These are phyloP conservation scores for Rubroboletus satanas DNA, from an alignment of 768 basidiomycete genomes.

Conservation along the genomic window DNA sequence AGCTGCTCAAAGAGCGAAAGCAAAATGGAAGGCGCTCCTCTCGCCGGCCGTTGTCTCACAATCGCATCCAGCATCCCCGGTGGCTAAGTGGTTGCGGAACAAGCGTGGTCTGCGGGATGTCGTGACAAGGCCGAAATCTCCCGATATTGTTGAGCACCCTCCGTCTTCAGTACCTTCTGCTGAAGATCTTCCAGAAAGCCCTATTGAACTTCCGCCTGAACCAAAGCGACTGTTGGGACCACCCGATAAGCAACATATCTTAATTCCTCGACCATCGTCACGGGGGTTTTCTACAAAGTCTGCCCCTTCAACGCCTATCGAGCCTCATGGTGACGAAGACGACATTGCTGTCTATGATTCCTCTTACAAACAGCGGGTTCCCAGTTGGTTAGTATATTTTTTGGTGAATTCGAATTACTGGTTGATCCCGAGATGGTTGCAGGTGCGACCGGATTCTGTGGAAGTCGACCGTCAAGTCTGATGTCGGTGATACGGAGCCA, in stretches of 20 bases:
- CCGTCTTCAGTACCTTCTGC: constrained; percentile 22
- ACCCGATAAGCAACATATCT: constrained; percentile 17
- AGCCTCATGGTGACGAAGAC: constrained; percentile 36
- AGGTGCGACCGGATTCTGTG: constrained; percentile 86
- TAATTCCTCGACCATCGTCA: constrained; percentile 26
- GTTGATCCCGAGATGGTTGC: constrained; percentile 2
- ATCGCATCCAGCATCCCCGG: constrained; percentile 23
- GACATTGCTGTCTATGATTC: constrained; percentile 75
- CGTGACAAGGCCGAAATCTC: constrained; percentile 16
- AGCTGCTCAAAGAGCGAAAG: constrained; percentile 53
- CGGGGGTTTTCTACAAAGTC: constrained; percentile 30
- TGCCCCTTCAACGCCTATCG: constrained; percentile 30
- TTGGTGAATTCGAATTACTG: not conserved
- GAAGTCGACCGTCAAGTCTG: constrained; percentile 64
- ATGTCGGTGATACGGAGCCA: constrained; percentile 40
- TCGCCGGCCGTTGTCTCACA: constrained; percentile 33
- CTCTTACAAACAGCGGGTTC: constrained; percentile 76
- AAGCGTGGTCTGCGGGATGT: constrained; percentile 18
- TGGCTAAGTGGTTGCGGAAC: constrained; percentile 31
- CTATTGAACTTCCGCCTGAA: constrained; percentile 14
- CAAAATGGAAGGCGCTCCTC: constrained; percentile 50
- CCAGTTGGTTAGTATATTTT: constrained; percentile 63
- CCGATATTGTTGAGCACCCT: constrained; percentile 24
- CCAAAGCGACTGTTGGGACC: constrained; percentile 15
- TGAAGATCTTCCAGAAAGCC: constrained; percentile 24